Conservation (phyloP, 305 asterid species). For the Stenogyne calaminthoides region DNA sequence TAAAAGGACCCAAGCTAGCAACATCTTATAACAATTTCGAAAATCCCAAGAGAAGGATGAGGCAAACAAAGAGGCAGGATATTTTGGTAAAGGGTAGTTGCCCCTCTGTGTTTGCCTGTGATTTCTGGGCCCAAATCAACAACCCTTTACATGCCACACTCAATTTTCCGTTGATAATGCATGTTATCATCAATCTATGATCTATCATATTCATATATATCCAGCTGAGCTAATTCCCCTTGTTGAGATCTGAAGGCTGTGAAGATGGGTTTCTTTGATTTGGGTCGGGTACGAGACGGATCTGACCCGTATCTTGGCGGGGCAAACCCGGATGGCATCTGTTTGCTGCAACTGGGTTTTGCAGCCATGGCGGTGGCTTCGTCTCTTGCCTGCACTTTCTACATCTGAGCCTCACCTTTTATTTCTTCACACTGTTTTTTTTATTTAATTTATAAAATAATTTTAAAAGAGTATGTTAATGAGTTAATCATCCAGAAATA, state of each 20-base stretch:
- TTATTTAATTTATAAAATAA: too few species aligned
- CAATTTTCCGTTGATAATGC: too few species aligned
- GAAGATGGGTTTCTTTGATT: slow-evolving; percentile 24
- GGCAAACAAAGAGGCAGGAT: slow-evolving; percentile 26
- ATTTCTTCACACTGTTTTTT: background rate
- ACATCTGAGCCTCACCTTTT: slow-evolving; percentile 10
- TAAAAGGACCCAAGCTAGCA: background rate
- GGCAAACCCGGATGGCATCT: slow-evolving; percentile 33
- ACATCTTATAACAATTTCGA: background rate
- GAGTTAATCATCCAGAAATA: too few species aligned
- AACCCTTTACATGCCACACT: background rate
- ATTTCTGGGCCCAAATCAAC: background rate
- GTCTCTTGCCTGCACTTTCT: background rate
- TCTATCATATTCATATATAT: too few species aligned
- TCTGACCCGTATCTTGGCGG: slow-evolving; percentile 45
- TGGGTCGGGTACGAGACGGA: slow-evolving; percentile 26
- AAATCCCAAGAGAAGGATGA: slow-evolving; percentile 36
- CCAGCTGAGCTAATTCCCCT: too few species aligned
- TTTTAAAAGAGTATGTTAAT: background rate
- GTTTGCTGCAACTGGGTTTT: background rate
- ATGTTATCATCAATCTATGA: too few species aligned
- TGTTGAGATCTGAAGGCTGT: slow-evolving; percentile 2
- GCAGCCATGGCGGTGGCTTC: slow-evolving; percentile 18
- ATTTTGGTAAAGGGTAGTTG: slow-evolving; percentile 25
- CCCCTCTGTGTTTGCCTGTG: slow-evolving; percentile 26